Base-by-base conservation (phyloP, 2,329 filamentous ascomycete genomes). In the Colletotrichum nymphaeae region DNA sequence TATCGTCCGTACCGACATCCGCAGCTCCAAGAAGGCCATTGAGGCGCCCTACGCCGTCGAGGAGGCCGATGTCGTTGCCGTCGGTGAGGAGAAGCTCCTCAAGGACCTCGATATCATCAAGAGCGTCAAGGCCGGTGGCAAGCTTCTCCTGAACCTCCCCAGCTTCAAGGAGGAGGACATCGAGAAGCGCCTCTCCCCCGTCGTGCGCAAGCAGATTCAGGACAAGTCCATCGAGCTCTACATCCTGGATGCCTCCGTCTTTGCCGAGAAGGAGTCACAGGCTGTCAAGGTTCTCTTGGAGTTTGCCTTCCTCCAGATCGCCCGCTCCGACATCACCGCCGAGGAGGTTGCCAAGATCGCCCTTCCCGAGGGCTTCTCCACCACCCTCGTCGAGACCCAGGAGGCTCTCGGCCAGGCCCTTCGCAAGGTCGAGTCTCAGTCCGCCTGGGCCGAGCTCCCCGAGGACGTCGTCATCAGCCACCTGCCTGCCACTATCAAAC, bases 131-230 rank as follows among this genome's bases (percentile, higher is more conserved):
- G 78, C 89, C 53, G 90, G 91, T 66, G 93, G 93, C 67, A 93
- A 91, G 75, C 83, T 98, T 57, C 88, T 98, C 68, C 79, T 98
- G 55, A 94, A 92, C 79, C 88, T 97, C 28, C 89, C 94, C 32
- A 92, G 91, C 77, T 91, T 94, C 81, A 98, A 97, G 85, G 91
- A 95, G 64, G 96, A 97, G 57, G 95, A 98, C 46, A 82, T 95
- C 7, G 96, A 98, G 86, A 97, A 97, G 89, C 92, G 94, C 78
- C 86, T 99, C 6, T 90, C 94, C 2, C 87, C 88, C 49, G 82
- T 86, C 59, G 90, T 97, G 76, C 92, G 93, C 80, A 94, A 93
- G 83, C 87, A 89, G 16, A 84, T 98, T 63, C 90, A 91, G 67
- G 87, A 91, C 78, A 94, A 94, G 82, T 88, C 89, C 42, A 86